Evolutionary conservation across 1,284 basidiomycete species (phyloP).

Genomic region (Fomitopsis schrenkii): DNA sequence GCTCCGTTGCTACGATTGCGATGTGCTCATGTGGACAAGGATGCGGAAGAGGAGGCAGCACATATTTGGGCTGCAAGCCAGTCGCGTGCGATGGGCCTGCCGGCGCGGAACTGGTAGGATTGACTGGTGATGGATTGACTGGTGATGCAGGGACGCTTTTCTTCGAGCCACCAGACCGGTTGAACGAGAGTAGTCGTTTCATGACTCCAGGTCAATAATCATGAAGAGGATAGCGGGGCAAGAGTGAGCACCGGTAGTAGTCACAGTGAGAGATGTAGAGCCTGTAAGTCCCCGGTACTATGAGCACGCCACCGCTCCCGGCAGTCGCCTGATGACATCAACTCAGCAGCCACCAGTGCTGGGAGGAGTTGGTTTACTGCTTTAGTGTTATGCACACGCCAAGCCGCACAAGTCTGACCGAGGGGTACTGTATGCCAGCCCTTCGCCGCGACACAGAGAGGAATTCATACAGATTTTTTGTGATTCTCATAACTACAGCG

Average conservation of each 20-base stretch:
- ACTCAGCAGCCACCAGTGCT: neutral
- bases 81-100: constrained; percentile 20
- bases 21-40: constrained; percentile 69
- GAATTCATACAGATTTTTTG: too few species aligned
- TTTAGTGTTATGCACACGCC: too few species aligned
- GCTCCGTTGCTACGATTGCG: constrained; percentile 47
- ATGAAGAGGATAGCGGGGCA: neutral
- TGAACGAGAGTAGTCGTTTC: constrained; percentile 28
- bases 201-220: constrained; percentile 10
- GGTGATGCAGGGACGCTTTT: constrained; percentile 14
- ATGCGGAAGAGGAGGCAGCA: constrained; percentile 64
- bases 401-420: too few species aligned
- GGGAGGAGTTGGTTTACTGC: neutral
- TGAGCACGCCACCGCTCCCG: neutral
- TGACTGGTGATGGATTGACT: constrained; percentile 13
- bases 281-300: neutral
- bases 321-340: neutral
- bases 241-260: neutral
- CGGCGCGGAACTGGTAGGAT: constrained; percentile 13
- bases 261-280: neutral
- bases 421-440: too few species aligned
- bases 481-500: neutral
- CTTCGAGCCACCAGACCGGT: constrained; percentile 6
- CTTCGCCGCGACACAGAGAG: too few species aligned
- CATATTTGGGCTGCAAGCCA: constrained; percentile 55